These are phyloP conservation scores for Achlya hypogyna DNA, from an alignment of 352 stramenopile genomes.

Conservation along the genomic window DNA sequence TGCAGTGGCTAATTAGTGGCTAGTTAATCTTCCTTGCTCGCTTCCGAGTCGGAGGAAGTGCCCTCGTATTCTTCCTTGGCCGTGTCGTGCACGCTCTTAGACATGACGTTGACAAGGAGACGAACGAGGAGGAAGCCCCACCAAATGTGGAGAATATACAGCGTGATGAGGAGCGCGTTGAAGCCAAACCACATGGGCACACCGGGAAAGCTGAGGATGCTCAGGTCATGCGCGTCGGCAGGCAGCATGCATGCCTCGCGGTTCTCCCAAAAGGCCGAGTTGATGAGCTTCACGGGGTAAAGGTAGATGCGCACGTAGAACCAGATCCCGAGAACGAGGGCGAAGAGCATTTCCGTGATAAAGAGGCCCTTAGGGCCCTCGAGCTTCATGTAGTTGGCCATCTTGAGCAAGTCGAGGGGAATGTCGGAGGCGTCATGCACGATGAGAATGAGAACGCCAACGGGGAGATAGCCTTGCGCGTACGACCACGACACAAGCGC, in stretches of 20 bases:
- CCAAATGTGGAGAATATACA: conserved; percentile 80
- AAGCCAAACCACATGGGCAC: conserved; percentile 76
- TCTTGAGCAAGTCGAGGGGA: conserved; percentile 81
- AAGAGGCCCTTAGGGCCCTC: conserved; percentile 62
- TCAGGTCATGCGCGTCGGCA: conserved; percentile 56
- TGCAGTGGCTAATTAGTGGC: too few species aligned
- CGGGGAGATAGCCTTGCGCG: conserved; percentile 59
- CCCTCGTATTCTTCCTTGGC: conserved; percentile 83
- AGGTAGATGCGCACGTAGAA: conserved; percentile 81
- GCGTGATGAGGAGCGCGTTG: conserved; percentile 62
- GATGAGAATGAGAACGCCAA: conserved; percentile 79
- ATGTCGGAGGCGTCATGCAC: conserved; percentile 81
- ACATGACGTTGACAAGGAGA: conserved; percentile 51
- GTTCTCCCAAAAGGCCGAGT: conserved; percentile 60
- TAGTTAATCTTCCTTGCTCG: conserved; percentile 18
- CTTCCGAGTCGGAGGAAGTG: conserved; percentile 49
- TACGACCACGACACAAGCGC: conserved; percentile 81
- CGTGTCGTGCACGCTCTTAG: conserved; percentile 63
- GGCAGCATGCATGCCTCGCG: conserved; percentile 66
- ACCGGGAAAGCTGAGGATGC: conserved; percentile 46
- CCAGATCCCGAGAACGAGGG: conserved; percentile 50
- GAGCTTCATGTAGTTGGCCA: conserved; percentile 84
- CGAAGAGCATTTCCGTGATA: conserved; percentile 59
- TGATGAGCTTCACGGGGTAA: conserved; percentile 69
- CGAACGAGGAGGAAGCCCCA: conserved; percentile 70